These are phyloP conservation scores for Lunularia cruciata DNA, from an alignment of 225 moss, liverwort and hornwort species.

Conservation along the genomic window DNA sequence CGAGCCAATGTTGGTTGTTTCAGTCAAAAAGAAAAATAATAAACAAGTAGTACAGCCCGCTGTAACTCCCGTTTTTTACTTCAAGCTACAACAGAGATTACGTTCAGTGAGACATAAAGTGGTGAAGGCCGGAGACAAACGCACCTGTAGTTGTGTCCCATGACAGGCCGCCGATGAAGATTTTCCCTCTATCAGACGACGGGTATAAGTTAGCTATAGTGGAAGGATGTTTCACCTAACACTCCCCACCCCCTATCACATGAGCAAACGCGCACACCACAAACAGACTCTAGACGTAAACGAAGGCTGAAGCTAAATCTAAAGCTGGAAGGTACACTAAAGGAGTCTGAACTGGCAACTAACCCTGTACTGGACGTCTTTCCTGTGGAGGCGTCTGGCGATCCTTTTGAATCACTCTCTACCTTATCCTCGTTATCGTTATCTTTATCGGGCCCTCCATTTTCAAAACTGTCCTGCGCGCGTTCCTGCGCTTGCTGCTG, in stretches of 20 bases:
- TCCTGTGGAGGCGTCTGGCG: slow-evolving; percentile 70
- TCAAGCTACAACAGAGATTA: too few relatives aligned
- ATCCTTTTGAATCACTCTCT: slow-evolving; percentile 69
- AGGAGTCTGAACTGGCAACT: slow-evolving; percentile 65
- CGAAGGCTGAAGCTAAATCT: slow-evolving; percentile 59
- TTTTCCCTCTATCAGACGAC: slow-evolving; percentile 99
- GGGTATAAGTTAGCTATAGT: slow-evolving; percentile 84
- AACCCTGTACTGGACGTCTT: slow-evolving; percentile 75
- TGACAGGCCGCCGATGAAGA: slow-evolving; percentile 99
- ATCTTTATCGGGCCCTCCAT: slow-evolving; percentile 67
- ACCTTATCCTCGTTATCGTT: slow-evolving; percentile 59
- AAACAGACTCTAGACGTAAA: slow-evolving; percentile 80
- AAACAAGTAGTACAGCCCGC: too few relatives aligned
- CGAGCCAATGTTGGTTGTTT: too few relatives aligned
- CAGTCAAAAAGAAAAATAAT: too few relatives aligned
- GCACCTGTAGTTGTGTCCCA: slow-evolving; percentile 98
- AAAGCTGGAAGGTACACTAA: slow-evolving; percentile 73
- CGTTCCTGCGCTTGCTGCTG: slow-evolving; percentile 55
- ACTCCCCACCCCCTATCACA: slow-evolving; percentile 78
- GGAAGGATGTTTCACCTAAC: slow-evolving; percentile 58
- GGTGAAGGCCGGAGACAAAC: slow-evolving; percentile 21
- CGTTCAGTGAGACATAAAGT: too few relatives aligned
- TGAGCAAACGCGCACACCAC: slow-evolving; percentile 80
- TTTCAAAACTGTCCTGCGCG: slow-evolving; percentile 60
- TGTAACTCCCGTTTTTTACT: too few relatives aligned